A percentile compares a stretch with the other conserved stretches of the same genome.
These are phyloP conservation scores for Leccinum laetum DNA, from an alignment of 1,284 basidiomycete species.

Conservation along the genomic window DNA sequence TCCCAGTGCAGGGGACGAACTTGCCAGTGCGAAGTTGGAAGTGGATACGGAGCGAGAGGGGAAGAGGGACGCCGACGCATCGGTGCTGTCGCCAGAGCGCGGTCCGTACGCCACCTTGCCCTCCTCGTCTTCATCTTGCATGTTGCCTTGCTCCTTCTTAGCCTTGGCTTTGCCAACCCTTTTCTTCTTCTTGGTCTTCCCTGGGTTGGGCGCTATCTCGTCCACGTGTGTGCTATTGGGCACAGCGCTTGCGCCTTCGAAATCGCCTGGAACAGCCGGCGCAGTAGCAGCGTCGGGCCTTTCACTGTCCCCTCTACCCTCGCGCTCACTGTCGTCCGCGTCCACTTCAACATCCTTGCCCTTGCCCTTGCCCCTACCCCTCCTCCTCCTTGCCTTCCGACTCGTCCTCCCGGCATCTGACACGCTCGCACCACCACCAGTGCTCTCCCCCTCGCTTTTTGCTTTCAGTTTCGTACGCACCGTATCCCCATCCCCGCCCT, in stretches of 20 bases:
- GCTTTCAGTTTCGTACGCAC: not conserved
- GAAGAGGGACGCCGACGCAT: constrained; percentile 9
- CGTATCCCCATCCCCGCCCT: not conserved
- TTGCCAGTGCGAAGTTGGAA: not conserved
- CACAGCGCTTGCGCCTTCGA: constrained; percentile 4
- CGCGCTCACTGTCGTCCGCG: not conserved
- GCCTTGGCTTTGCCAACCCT: constrained; percentile 21
- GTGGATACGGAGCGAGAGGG: constrained; percentile 1
- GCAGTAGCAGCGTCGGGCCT: not conserved
- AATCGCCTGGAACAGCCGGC: constrained; percentile 11
- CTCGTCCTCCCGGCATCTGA: not conserved
- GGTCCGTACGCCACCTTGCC: not conserved
- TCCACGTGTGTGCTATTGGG: not conserved
- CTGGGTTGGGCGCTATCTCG: constrained; percentile 37
- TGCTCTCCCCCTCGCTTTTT: not conserved
- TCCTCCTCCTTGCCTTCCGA: not conserved
- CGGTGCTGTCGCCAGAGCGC: constrained; percentile 19
- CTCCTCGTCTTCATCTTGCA: constrained; percentile 13
- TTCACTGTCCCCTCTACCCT: not conserved
- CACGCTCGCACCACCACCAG: not conserved
- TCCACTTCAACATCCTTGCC: not conserved
- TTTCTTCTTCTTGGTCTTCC: constrained; percentile 45
- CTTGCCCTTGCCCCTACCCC: not conserved
- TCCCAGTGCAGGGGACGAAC: constrained; percentile 4
- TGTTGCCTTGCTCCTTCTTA: constrained; percentile 36